phyloP scores from a whole-genome alignment of 257 asterid genomes.

The Solanum chilense region DNA sequence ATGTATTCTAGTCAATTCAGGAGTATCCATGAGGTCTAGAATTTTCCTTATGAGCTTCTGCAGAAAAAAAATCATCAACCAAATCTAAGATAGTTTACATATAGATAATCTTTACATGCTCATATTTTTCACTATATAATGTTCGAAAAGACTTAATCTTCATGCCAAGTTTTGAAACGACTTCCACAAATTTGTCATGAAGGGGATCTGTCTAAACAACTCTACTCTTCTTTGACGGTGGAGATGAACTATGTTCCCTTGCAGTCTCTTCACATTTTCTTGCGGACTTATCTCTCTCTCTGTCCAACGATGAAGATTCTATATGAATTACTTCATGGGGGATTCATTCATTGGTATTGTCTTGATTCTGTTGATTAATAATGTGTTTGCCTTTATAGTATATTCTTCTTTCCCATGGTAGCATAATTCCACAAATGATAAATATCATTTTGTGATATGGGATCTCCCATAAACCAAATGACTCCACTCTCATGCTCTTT shows the following conservation, averaged over 20 bases:
- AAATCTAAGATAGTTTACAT: too few species aligned
- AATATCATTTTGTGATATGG: neutral
- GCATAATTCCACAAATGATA: neutral
- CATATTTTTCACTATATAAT: too few species aligned
- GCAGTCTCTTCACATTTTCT: neutral
- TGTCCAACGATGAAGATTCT: neutral
- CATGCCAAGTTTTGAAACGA: neutral
- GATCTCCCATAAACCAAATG: too few species aligned
- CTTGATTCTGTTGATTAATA: neutral
- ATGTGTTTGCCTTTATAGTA: too few species aligned
- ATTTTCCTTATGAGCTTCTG: neutral
- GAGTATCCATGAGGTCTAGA: neutral
- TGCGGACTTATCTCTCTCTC: neutral
- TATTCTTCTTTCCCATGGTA: too few species aligned
- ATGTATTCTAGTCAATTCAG: neutral
- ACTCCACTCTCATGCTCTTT: neutral
- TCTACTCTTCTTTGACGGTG: too few species aligned
- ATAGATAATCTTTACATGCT: too few species aligned
- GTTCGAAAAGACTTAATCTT: neutral
- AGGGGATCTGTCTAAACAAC: too few species aligned
- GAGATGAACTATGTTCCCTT: neutral
- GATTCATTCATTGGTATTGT: neutral
- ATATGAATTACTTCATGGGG: neutral
- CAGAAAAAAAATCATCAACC: too few species aligned
- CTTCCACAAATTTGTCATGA: too few species aligned